Percentiles rank a stretch among this genome's conserved stretches.
Evolutionary conservation across 495 filamentous ascomycete genomes (phyloP).

Genomic region (Aspergillus biplanus): DNA sequence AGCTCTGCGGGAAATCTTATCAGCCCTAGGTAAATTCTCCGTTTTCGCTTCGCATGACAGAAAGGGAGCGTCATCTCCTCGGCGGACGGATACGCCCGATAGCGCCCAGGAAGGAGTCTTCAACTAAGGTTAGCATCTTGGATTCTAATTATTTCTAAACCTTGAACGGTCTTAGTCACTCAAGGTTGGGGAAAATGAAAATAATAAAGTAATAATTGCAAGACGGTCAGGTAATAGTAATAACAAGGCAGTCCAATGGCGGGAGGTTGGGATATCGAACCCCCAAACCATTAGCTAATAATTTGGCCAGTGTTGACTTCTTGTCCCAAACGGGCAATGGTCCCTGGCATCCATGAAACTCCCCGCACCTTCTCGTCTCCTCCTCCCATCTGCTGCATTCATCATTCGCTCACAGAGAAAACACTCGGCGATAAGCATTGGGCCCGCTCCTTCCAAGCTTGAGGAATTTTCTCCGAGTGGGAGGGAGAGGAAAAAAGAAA

Average conservation of each 20-base stretch:
- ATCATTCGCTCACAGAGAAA: not conserved
- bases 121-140: not conserved
- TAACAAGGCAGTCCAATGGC: not conserved
- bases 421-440: not conserved
- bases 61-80: not conserved
- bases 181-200: too few species aligned
- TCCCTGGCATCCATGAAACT: not conserved
- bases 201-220: too few species aligned
- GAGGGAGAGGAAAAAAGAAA: not conserved
- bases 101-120: not conserved
- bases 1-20: not conserved
- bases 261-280: not conserved
- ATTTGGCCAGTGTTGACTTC: not conserved
- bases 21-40: not conserved
- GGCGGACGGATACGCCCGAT: conserved; percentile 15
- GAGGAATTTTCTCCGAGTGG: not conserved
- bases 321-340: not conserved
- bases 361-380: conserved; percentile 1
- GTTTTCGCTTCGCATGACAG: not conserved
- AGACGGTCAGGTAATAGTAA: too few species aligned
- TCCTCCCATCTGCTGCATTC: not conserved
- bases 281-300: not conserved
- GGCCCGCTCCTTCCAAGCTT: not conserved
- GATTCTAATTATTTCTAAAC: not conserved
- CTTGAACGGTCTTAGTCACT: too few species aligned